Evolutionary conservation across 805 yeast species (phyloP), one percentile per base, ranked within the genome.

Genomic region (Kregervanrija pseudodelftensis): DNA sequence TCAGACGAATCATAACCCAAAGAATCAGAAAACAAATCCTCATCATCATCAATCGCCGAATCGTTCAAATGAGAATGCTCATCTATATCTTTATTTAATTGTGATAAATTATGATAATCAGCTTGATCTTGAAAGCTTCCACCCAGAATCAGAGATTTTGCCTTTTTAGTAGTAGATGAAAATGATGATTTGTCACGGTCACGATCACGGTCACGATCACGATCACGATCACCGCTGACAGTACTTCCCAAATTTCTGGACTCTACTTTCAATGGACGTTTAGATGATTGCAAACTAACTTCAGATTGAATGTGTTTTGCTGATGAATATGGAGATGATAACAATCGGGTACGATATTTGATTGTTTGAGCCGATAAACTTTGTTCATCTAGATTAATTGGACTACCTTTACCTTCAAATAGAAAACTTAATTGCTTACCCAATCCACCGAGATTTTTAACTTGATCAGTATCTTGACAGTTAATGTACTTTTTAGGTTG

Each of bases 321-420:
- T 22, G 28, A 5, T 7, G 7, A 22, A 22, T 22, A 22, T 22
- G 28, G 28, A 5, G 28, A 22, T 5, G 28, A 22, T 22, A 22
- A 22, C 8, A 22, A 22, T 22, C 28, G 28, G 7, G 28, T 36
- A 33, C 30, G 31, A 14, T 37, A 33, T 9, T 42, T 46, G 3
- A 32, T 42, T 12, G 33, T 17, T n/a, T 31, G 31, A 28, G 16
- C 16, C 7, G 63, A 55, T 10, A 63, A 42, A 4, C 59, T 51
- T 17, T 44, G 40, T 28, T 49, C 52, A 5, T 57, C 56, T 12
- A 66, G 40, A 40, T 68, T 66, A 13, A 66, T 56, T 28, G 64
- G 61, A 38, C 62, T 57, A 5, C 80, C 83, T 52, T 73, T 74
- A 4, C 74, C 77, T 37, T 63, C 64, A 77, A 81, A 80, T 13